Evolutionary conservation across 805 yeast genomes (phyloP).

Genomic region (Candida lessepsii): DNA sequence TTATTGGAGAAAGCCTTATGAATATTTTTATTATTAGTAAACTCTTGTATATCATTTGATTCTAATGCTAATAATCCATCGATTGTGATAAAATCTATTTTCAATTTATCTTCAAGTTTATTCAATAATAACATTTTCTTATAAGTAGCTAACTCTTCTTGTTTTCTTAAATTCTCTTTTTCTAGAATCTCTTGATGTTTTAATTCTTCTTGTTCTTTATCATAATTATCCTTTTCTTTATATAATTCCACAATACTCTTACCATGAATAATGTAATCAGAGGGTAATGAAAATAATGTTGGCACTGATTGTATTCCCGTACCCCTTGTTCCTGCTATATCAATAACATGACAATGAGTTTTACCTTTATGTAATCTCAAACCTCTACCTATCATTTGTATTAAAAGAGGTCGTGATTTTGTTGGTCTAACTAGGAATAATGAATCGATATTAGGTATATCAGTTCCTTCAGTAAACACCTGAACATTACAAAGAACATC

Average conservation of each 20-base stretch:
- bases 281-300: slow-evolving; percentile 40
- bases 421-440: slow-evolving; percentile 80
- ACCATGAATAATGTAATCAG: slow-evolving; percentile 15
- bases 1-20: slow-evolving; percentile 16
- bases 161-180: slow-evolving; percentile 13
- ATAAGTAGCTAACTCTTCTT: slow-evolving; percentile 13
- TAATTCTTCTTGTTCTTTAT: slow-evolving; percentile 10
- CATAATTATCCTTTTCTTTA: slow-evolving; percentile 13
- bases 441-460: slow-evolving; percentile 85
- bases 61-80: slow-evolving; percentile 35
- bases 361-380: slow-evolving; percentile 64
- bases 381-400: slow-evolving; percentile 93
- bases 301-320: slow-evolving; percentile 58
- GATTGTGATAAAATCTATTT: slow-evolving; percentile 35
- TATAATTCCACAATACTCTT: slow-evolving; percentile 12
- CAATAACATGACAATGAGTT: slow-evolving; percentile 67
- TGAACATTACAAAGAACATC: slow-evolving; percentile 84
- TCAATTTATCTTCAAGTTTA: slow-evolving; percentile 15
- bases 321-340: slow-evolving; percentile 64
- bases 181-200: slow-evolving; percentile 10
- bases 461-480: slow-evolving; percentile 93
- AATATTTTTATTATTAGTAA: slow-evolving; percentile 13
- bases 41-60: slow-evolving; percentile 12
- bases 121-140: slow-evolving; percentile 14
- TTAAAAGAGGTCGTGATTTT: slow-evolving; percentile 62